Evolutionary conservation across 139 green algal species (phyloP).

Genomic region (Limnomonas spitsbergensis): DNA sequence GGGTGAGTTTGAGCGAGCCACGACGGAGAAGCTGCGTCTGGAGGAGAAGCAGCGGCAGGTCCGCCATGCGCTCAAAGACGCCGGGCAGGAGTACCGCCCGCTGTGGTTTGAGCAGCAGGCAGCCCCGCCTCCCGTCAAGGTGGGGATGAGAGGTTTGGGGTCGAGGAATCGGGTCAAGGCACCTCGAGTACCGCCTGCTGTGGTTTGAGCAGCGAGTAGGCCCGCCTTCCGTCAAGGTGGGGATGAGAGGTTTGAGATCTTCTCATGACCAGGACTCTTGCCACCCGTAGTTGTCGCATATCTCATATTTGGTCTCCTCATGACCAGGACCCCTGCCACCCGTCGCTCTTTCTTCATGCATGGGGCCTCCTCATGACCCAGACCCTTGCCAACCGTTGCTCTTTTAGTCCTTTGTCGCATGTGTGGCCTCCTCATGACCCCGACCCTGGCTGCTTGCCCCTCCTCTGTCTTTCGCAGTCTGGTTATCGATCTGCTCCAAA

Average conservation of each 20-base stretch:
- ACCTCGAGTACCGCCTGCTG: slow-evolving; percentile 30
- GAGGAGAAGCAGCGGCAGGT: slow-evolving; percentile 76
- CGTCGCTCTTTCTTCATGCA: too few relatives aligned
- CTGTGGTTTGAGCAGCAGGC: slow-evolving; percentile 40
- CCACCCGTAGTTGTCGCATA: too few relatives aligned
- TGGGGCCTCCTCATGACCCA: too few relatives aligned
- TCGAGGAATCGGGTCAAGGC: too few relatives aligned
- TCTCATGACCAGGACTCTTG: too few relatives aligned
- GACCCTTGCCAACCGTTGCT: too few relatives aligned
- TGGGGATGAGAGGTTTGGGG: too few relatives aligned
- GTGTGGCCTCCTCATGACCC: too few relatives aligned
- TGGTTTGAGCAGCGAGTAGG: slow-evolving; percentile 39
- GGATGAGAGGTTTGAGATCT: too few relatives aligned
- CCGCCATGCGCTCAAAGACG: neutral
- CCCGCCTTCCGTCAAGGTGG: neutral
- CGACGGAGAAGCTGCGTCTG: slow-evolving; percentile 78
- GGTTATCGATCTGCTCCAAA: neutral
- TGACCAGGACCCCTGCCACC: neutral
- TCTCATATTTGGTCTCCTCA: too few relatives aligned
- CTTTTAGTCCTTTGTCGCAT: too few relatives aligned
- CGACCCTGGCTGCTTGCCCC: too few relatives aligned
- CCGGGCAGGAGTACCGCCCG: slow-evolving; percentile 35
- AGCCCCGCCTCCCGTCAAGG: neutral
- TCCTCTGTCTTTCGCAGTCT: neutral
- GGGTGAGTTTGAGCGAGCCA: slow-evolving; percentile 51